phyloP scores from a whole-genome alignment of 2,329 filamentous ascomycete species.

The Monilinia laxa region DNA sequence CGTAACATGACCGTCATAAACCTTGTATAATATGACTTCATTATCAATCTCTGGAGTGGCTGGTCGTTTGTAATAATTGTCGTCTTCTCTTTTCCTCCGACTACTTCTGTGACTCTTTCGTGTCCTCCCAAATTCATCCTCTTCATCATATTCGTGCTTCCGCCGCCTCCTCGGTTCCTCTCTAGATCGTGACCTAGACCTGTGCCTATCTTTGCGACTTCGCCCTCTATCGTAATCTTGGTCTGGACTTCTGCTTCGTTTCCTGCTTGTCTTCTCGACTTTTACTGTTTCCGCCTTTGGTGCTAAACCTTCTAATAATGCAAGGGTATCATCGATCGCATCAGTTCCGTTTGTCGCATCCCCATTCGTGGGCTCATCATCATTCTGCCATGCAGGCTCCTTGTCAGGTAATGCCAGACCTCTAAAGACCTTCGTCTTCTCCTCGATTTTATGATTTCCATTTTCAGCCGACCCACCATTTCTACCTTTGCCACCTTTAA shows the following conservation, averaged over 20 bases:
- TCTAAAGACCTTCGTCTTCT: constrained; percentile 85
- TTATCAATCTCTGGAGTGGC: constrained; percentile 79
- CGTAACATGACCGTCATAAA: constrained; percentile 87
- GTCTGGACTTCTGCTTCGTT: constrained; percentile 54
- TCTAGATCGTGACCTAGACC: constrained; percentile 55
- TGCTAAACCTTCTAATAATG: constrained; percentile 83
- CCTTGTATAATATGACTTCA: constrained; percentile 74
- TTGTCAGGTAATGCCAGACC: constrained; percentile 85
- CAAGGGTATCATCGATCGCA: constrained; percentile 89
- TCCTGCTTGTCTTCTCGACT: constrained; percentile 45
- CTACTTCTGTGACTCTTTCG: constrained; percentile 45
- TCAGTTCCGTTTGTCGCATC: constrained; percentile 50
- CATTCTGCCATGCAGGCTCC: constrained; percentile 54
- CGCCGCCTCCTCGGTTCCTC: constrained; percentile 45
- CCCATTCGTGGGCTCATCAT: constrained; percentile 43
- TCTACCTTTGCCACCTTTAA: constrained; percentile 71
- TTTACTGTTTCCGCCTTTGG: constrained; percentile 53
- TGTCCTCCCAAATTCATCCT: constrained; percentile 59
- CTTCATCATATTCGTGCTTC: constrained; percentile 52
- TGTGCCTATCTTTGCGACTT: constrained; percentile 44
- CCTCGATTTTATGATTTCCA: constrained; percentile 52
- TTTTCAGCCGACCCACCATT: constrained; percentile 44
- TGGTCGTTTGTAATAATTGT: constrained; percentile 63
- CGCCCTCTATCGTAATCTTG: constrained; percentile 42
- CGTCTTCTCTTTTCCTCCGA: constrained; percentile 46